Conservation (phyloP, 192 early-diverging fungal species). For the Coemansia guatemalensis region DNA sequence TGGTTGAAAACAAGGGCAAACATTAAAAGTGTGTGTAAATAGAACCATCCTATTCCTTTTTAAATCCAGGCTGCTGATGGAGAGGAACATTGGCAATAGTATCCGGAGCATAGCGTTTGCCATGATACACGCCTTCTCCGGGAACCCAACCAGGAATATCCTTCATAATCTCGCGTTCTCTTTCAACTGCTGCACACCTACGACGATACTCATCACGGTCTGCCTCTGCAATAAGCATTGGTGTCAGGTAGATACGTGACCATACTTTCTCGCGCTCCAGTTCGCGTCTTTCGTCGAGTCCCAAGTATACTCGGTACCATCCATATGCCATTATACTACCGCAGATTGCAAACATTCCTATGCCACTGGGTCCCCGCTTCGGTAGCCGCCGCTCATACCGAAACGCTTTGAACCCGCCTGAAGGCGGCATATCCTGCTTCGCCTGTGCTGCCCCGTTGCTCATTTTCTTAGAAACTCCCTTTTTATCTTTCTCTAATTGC, state of each 20-base stretch:
- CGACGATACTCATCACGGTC: slow-evolving; percentile 90
- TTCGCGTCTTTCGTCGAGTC: slow-evolving; percentile 62
- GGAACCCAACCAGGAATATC: slow-evolving; percentile 73
- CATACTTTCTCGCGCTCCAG: slow-evolving; percentile 90
- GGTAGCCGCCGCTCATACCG: slow-evolving; percentile 88
- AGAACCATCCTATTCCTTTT: slow-evolving; percentile 14
- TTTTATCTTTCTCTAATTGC: too few relatives aligned
- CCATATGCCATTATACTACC: slow-evolving; percentile 80
- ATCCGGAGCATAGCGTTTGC: slow-evolving; percentile 68
- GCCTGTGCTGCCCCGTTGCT: slow-evolving; percentile 17
- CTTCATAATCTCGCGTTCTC: slow-evolving; percentile 88
- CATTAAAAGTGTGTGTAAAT: neutral
- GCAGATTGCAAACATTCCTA: slow-evolving; percentile 73
- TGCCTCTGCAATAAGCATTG: slow-evolving; percentile 88
- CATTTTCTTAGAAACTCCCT: slow-evolving; percentile 7
- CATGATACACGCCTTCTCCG: slow-evolving; percentile 90
- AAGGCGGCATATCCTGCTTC: slow-evolving; percentile 49
- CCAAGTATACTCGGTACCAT: slow-evolving; percentile 62
- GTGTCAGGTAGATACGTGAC: slow-evolving; percentile 89
- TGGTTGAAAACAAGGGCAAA: neutral
- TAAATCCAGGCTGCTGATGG: slow-evolving; percentile 43
- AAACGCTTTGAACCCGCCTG: slow-evolving; percentile 72
- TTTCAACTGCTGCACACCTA: slow-evolving; percentile 64
- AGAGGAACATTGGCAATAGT: slow-evolving; percentile 51
- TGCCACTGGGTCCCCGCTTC: slow-evolving; percentile 85